phyloP scores from a whole-genome alignment of 192 early-diverging fungal genomes.

The Backusella parvicylindrica region DNA sequence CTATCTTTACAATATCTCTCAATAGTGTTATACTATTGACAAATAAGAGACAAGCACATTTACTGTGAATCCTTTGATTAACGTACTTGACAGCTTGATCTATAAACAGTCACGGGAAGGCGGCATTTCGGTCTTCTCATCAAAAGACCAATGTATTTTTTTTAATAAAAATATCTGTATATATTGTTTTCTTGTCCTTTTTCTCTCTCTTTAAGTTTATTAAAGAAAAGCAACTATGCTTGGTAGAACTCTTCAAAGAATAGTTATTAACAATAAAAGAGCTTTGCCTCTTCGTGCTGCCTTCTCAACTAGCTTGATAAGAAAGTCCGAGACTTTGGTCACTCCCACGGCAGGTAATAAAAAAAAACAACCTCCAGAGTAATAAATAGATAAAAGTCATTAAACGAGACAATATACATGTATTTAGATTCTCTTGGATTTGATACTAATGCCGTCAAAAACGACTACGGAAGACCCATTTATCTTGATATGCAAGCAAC shows the following conservation, averaged over 20 bases:
- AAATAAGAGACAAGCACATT: too few relatives aligned
- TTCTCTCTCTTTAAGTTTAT: neutral
- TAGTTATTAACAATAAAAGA: neutral
- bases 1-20: too few relatives aligned
- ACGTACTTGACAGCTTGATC: too few relatives aligned
- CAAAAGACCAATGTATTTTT: neutral
- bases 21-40: too few relatives aligned
- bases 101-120: neutral
- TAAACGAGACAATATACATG: neutral
- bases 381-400: too few relatives aligned
- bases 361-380: too few relatives aligned
- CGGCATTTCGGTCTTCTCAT: neutral
- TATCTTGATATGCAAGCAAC: constrained; percentile 97
- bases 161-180: neutral
- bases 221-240: too few relatives aligned
- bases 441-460: constrained; percentile 34
- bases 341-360: constrained; percentile 36
- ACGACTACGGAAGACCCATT: constrained; percentile 61
- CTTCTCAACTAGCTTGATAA: neutral
- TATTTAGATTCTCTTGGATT: constrained; percentile 49
- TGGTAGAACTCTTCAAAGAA: neutral
- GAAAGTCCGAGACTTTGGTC: neutral
- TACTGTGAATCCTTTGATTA: too few relatives aligned
- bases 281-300: neutral
- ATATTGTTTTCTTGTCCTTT: neutral